Conservation (phyloP, 495 filamentous ascomycete species). For the Penicilliopsis zonata region DNA sequence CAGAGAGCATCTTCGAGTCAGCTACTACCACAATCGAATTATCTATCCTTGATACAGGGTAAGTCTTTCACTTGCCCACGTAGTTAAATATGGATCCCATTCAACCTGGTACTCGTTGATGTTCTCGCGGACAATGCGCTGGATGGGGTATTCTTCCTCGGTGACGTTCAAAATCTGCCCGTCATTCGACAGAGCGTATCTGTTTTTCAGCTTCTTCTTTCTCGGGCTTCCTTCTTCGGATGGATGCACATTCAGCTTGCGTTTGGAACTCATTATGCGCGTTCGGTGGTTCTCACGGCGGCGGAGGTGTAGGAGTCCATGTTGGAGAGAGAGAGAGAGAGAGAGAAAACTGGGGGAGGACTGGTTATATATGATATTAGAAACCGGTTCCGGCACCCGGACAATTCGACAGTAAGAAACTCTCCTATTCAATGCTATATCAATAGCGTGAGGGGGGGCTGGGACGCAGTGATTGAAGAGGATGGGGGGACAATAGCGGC, state of each 20-base stretch:
- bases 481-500: too few species aligned
- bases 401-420: too few species aligned
- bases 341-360: too few species aligned
- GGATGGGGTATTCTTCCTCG: constrained; percentile 22
- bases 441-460: too few species aligned
- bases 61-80: constrained; percentile 35
- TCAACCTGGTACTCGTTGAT: constrained; percentile 29
- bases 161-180: constrained; percentile 4
- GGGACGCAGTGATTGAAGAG: background rate
- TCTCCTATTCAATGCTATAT: too few species aligned
- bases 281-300: constrained; percentile 4
- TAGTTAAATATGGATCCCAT: constrained; percentile 27
- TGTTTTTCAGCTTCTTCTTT: constrained; percentile 3
- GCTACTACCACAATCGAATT: background rate
- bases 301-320: constrained; percentile 8
- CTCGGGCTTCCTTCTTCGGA: constrained; percentile 4
- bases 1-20: too few species aligned
- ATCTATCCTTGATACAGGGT: too few species aligned
- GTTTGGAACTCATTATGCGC: constrained; percentile 17
- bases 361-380: too few species aligned
- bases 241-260: constrained; percentile 7
- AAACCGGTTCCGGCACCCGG: too few species aligned
- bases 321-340: constrained; percentile 3
- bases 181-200: constrained; percentile 7
- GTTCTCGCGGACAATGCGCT: constrained; percentile 27